Conservation (phyloP, 169 alveolate genomes). For the Plasmodium cynomolgi region DNA sequence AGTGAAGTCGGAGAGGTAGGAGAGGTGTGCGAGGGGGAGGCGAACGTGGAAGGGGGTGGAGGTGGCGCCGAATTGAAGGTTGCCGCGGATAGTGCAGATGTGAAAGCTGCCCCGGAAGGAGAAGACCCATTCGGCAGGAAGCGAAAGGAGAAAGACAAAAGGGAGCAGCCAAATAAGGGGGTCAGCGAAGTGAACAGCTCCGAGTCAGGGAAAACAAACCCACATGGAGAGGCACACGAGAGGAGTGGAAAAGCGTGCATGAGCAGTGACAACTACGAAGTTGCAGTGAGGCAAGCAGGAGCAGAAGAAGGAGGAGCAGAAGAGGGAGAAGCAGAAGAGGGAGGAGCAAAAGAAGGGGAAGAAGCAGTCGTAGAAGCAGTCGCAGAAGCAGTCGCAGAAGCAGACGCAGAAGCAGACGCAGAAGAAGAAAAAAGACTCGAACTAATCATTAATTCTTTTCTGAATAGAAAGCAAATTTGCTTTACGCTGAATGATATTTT, state of each 20-base stretch:
- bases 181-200: not conserved
- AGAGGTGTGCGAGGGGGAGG: not conserved
- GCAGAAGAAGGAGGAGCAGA: not conserved
- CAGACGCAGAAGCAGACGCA: not conserved
- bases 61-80: not conserved
- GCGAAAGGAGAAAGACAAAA: not conserved
- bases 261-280: not conserved
- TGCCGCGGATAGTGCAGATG: not conserved
- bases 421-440: conserved; percentile 26
- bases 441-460: conserved; percentile 21
- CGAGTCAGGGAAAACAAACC: not conserved
- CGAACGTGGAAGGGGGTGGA: not conserved
- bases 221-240: not conserved
- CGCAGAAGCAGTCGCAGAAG: not conserved
- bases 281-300: not conserved
- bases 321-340: not conserved
- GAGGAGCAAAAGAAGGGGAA: not conserved
- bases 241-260: not conserved
- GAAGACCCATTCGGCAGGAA: not conserved
- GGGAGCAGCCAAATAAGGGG: not conserved
- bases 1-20: not conserved
- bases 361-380: not conserved
- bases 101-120: not conserved
- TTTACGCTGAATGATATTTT: conserved; percentile 47
- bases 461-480: conserved; percentile 13